phyloP scores from a whole-genome alignment of 164 flowering plant species.

The Cinnamomum micranthum region DNA sequence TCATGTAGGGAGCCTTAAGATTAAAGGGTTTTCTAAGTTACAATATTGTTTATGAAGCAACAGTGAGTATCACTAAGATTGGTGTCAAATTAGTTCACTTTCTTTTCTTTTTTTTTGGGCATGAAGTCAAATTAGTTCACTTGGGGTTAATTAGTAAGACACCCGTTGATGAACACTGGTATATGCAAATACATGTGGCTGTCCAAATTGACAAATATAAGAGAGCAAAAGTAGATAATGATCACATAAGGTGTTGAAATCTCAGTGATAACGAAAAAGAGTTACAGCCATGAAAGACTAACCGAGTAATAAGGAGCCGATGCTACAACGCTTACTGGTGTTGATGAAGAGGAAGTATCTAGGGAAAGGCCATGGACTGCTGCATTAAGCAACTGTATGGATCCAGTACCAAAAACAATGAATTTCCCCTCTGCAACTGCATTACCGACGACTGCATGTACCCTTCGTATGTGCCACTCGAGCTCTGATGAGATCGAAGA shows the following conservation, averaged over 20 bases:
- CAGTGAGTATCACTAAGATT: too few relatives aligned
- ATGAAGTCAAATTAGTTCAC: too few relatives aligned
- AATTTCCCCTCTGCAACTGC: constrained; percentile 45
- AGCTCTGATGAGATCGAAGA: constrained; percentile 33
- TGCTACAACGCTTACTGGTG: constrained; percentile 48
- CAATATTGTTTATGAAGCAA: too few relatives aligned
- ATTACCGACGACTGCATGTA: constrained; percentile 56
- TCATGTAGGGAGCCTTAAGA: too few relatives aligned
- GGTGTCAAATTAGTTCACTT: too few relatives aligned
- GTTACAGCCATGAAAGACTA: neutral
- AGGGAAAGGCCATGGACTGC: constrained; percentile 51
- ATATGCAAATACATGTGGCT: too few relatives aligned
- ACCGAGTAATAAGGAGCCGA: constrained; percentile 58
- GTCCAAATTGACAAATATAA: too few relatives aligned
- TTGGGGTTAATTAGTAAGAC: too few relatives aligned
- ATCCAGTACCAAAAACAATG: constrained; percentile 64
- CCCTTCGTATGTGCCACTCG: constrained; percentile 29
- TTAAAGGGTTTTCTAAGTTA: too few relatives aligned
- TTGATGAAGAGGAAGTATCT: constrained; percentile 12
- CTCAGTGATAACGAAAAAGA: neutral
- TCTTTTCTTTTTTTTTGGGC: too few relatives aligned
- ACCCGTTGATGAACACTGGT: too few relatives aligned
- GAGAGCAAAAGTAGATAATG: neutral
- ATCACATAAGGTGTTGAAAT: neutral
- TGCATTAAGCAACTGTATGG: constrained; percentile 67